Base-by-base conservation (phyloP, 1,284 basidiomycete genomes). In the Sporisorium sorghi region DNA sequence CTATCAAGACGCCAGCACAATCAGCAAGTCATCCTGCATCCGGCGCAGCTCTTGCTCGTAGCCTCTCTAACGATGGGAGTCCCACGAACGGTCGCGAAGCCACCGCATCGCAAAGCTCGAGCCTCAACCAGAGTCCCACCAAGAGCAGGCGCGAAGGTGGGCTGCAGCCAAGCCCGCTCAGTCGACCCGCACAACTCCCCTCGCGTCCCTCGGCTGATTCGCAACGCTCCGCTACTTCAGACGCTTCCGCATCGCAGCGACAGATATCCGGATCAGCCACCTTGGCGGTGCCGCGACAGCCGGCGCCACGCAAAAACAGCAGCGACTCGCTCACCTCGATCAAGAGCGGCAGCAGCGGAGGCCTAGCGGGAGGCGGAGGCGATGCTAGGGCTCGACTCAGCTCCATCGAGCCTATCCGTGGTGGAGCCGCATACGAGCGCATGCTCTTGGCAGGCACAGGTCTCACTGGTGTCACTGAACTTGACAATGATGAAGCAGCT, bases 361-460 rank as follows among this genome's bases (percentile, higher is more conserved):
- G 66, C 9, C 44, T 57, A 1, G 56, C 39, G 4, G 64, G 55
- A 9, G 68, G 71, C 9, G 66, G 64, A 21, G 76, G 75, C 30
- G 73, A 77, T 56, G 75, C 79, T 3, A 63, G 79, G 14, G 79
- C 79, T 3, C 52, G 79, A n/a, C 65, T 81, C 11, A 80, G 79
- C 53, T 67, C 79, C 3, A 69, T 81, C 28, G 79, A 80, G 58
- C 78, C 79, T 0, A 67, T 77, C n/a, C 57, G 78, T 42, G 79
- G 79, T 10, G 78, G 78, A 6, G 77, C 77, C 39, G 78, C 79
- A 0, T 81, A 80, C 50, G 79, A 81, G 56, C 62, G 73, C n/a
- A 79, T 81, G 77, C 71, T 81, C 2, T 42, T 81, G 32, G 79
- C 79, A 8, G 78, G 78, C 6, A 80, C 78, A 0, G 79, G 79